These are phyloP conservation scores for Tylopilus rubrobrunneus DNA, from an alignment of 768 basidiomycete species.

Conservation along the genomic window DNA sequence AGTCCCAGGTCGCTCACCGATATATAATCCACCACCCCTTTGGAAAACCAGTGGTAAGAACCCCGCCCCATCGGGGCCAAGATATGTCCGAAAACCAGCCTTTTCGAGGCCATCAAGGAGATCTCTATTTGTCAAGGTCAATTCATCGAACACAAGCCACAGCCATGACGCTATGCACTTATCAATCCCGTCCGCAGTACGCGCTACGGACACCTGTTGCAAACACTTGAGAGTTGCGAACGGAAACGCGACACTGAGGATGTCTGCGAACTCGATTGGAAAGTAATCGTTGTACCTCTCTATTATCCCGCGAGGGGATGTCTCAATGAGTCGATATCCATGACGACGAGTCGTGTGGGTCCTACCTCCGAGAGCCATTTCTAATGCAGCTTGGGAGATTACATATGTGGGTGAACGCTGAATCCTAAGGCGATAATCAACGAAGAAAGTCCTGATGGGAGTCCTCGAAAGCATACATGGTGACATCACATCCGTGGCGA, in stretches of 20 bases:
- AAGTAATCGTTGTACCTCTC: conserved; percentile 26
- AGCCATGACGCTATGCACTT: conserved; percentile 10
- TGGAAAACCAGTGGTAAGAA: conserved; percentile 28
- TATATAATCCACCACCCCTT: conserved; percentile 36
- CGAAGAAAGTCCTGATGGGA: conserved; percentile 27
- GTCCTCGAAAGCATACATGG: conserved; percentile 14
- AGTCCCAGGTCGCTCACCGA: conserved; percentile 28
- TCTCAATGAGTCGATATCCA: neutral
- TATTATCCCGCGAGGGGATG: neutral
- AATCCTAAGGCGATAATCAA: conserved; percentile 9
- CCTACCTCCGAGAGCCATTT: conserved; percentile 15
- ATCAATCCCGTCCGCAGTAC: conserved; percentile 18
- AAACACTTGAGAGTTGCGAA: conserved; percentile 17
- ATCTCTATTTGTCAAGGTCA: conserved; percentile 24
- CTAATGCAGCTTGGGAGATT: conserved; percentile 13
- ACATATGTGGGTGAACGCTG: conserved; percentile 31
- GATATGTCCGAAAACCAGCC: conserved; percentile 36
- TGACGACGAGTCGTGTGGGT: neutral
- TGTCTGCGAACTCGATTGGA: conserved; percentile 26
- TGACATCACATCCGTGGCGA: conserved; percentile 28
- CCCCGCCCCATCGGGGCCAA: conserved; percentile 38
- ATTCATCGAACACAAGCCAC: neutral
- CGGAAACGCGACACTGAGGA: conserved; percentile 21
- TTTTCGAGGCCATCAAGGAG: conserved; percentile 36
- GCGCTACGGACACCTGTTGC: neutral